Percentiles rank a stretch among this genome's conserved stretches.
These are phyloP conservation scores for Ascobolus immersus DNA, from an alignment of 495 filamentous ascomycete genomes.

Conservation along the genomic window DNA sequence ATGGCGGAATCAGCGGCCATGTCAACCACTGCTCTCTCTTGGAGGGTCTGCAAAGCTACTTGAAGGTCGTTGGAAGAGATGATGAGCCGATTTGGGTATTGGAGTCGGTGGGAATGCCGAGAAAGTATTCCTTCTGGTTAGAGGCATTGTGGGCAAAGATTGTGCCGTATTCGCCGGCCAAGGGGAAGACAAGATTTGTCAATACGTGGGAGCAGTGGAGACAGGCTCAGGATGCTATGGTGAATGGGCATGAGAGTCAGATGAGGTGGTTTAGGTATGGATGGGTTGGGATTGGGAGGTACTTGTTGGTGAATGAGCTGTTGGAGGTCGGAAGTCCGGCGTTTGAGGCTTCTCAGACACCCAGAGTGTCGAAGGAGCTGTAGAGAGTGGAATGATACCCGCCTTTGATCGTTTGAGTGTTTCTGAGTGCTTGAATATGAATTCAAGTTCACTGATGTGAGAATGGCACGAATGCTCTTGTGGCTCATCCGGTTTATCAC, in stretches of 20 bases:
- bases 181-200: slow-evolving; percentile 41
- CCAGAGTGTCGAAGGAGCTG: too few species aligned
- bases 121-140: slow-evolving; percentile 58
- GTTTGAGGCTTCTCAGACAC: too few species aligned
- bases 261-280: slow-evolving; percentile 98
- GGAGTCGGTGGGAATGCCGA: slow-evolving; percentile 34
- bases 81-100: slow-evolving; percentile 45
- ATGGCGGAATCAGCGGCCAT: slow-evolving; percentile 51
- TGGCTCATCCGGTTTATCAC: too few species aligned
- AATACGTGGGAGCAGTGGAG: slow-evolving; percentile 34
- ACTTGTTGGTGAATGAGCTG: slow-evolving; percentile 90
- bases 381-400: too few species aligned
- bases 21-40: slow-evolving; percentile 78
- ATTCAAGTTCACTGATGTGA: too few species aligned
- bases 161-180: too few species aligned
- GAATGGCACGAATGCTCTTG: too few species aligned
- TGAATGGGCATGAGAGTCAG: slow-evolving; percentile 65
- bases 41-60: slow-evolving; percentile 51
- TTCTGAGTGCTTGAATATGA: too few species aligned
- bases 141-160: too few species aligned
- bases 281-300: slow-evolving; percentile 71
- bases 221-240: slow-evolving; percentile 64
- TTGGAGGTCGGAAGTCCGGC: too few species aligned
- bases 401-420: too few species aligned
- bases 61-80: too few species aligned